Base-by-base conservation (phyloP, 192 early-diverging fungal genomes). In the Glomus cerebriforme region DNA sequence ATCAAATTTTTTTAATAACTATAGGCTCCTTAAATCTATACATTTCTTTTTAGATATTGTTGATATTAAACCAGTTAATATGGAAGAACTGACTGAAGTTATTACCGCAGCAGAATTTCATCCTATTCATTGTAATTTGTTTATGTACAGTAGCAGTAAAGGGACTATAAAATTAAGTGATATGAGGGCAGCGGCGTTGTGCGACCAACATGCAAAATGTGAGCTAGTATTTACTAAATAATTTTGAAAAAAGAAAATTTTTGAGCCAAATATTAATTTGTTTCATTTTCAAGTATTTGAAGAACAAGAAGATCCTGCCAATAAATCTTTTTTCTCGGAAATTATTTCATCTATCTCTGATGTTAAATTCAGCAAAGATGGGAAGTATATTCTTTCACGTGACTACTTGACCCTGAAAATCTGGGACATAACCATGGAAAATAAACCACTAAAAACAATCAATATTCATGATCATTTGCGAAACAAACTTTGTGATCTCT, bases 61-160 rank as follows among this genome's bases (percentile, higher is more conserved):
- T 62, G 98, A 99, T 82, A 99, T 99, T 83, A 99, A 99, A 87
- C 98, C 98, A 43, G 95, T 93, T n/a, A 98, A 98, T 81, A 99
- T 99, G 98, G 98, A 99, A 81, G 97, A 99, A 78, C 82, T 99
- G 80, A 98, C 97, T 29, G 97, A 99, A 83, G 98, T 99, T 80
- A 99, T 99, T 82, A 99, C 98, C 27, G 94, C 96, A 0, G 96
- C 96, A 45, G 97, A 98, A 86, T 99, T 99, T 86, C 97, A 99
- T 81, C 98, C 98, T 1, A 68, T 81, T 35, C 93, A 96, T 78
- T 99, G 98, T 90, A 98, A 98, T 86, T 83, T 96, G 69, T 98
- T 99, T 83, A 95, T 96, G 92, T 99, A 98, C 88, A 96, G 95
- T 81, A 98, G 95, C 89, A 97, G 96, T 86, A 99, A 97, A 81